A percentile compares a stretch with the other conserved stretches of the same genome.
Evolutionary conservation across 768 basidiomycete species (phyloP).

Genomic region (Tremella mesenterica): DNA sequence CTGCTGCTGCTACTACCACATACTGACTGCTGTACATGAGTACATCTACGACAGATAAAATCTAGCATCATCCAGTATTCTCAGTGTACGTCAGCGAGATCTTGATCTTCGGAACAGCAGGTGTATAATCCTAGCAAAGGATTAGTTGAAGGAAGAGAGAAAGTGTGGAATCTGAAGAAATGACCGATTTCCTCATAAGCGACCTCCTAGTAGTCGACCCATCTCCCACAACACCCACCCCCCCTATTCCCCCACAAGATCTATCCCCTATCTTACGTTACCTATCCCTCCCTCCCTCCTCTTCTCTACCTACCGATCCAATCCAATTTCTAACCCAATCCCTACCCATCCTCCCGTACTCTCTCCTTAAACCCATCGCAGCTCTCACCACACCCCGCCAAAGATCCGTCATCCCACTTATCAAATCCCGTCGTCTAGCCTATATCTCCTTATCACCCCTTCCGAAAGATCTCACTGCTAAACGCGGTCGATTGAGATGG

Average conservation of each 20-base stretch:
- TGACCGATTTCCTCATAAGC: too few relatives aligned
- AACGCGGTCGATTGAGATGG: slow-evolving; percentile 27
- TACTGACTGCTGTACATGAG: too few relatives aligned
- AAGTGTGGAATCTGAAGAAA: too few relatives aligned
- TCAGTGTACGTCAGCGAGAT: too few relatives aligned
- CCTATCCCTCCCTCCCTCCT: slow-evolving; percentile 24
- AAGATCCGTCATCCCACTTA: slow-evolving; percentile 23
- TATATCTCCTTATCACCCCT: slow-evolving; percentile 15
- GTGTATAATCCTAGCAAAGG: too few relatives aligned
- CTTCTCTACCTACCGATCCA: slow-evolving; percentile 22
- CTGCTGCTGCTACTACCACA: not conserved
- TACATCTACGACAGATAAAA: too few relatives aligned
- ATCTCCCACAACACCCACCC: too few relatives aligned
- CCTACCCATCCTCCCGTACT: slow-evolving; percentile 21
- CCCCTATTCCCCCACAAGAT: slow-evolving; percentile 19
- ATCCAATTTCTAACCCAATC: slow-evolving; percentile 27
- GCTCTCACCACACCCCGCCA: slow-evolving; percentile 24
- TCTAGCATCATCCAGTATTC: too few relatives aligned
- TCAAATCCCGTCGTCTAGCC: slow-evolving; percentile 37
- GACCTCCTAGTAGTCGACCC: too few relatives aligned
- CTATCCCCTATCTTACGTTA: slow-evolving; percentile 22
- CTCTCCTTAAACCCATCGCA: slow-evolving; percentile 19
- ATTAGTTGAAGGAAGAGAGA: too few relatives aligned
- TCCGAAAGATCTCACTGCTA: slow-evolving; percentile 8
- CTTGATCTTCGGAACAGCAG: too few relatives aligned